These are phyloP conservation scores for Nicotiana benthamiana DNA, from an alignment of 257 asterid species.

Conservation along the genomic window DNA sequence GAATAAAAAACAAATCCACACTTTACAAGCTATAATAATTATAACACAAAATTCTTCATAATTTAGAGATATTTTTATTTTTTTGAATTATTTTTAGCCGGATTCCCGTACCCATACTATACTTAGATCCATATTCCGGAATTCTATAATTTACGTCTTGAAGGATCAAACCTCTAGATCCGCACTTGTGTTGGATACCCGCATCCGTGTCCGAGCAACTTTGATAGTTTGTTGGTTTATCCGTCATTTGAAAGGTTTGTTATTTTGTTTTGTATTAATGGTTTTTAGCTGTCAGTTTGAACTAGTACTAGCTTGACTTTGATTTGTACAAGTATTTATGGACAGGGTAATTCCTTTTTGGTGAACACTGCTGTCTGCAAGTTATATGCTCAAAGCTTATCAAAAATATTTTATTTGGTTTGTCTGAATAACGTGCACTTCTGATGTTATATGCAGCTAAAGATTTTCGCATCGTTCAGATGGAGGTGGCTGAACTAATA, in stretches of 20 bases:
- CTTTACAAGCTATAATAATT: no score
- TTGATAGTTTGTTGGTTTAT: background rate
- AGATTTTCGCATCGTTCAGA: slow-evolving; percentile 67
- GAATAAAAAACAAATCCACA: no score
- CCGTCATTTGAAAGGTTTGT: background rate
- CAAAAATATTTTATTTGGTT: background rate
- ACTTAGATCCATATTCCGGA: no score
- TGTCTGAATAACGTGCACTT: background rate
- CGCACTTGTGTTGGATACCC: no score
- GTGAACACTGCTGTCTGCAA: background rate
- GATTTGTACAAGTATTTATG: background rate
- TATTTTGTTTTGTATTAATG: background rate
- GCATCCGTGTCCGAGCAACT: no score
- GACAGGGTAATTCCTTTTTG: background rate
- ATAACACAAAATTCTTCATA: no score
- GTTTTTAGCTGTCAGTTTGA: background rate
- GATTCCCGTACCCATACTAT: no score
- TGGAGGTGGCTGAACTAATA: slow-evolving; percentile 72
- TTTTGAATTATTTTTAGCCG: no score
- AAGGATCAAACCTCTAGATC: no score
- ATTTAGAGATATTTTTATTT: no score
- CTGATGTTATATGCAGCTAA: slow-evolving; percentile 53
- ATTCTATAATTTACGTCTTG: no score
- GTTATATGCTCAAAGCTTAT: background rate
- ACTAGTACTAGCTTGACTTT: background rate